Base-by-base conservation (phyloP, 225 moss, liverwort and hornwort species). In the Thuidium tamariscinum region DNA sequence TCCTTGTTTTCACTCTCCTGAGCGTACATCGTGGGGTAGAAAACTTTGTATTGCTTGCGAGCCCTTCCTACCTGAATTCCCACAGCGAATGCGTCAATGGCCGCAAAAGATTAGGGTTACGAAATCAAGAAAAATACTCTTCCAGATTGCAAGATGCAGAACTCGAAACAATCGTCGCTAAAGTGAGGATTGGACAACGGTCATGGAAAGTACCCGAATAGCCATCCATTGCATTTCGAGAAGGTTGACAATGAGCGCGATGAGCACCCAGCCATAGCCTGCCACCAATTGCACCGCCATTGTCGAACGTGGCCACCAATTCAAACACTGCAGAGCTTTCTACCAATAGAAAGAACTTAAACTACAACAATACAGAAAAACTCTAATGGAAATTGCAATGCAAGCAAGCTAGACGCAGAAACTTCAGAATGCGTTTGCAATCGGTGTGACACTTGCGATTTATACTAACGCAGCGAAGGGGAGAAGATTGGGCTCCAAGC, bases 21-120 rank as follows among this genome's bases (percentile, higher is more conserved):
- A 11, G 92, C 92, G 42, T 93, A 93, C 93, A 93, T 92, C 34
- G 84, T 56, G 17, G 92, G 93, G 49, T 93, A 89, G 6, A 2
- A 9, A 10, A 93, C 82, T 57, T 74, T 86, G 83, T 89, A 93
- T 44, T 65, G 86, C 88, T 9, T 66, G 84, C 93, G 93, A 48
- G 91, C 93, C 4, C 0, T 7, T 3, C 19, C 70, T 27, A 93
- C 91, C 91, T 93, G 89, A 29, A 75, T 46, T 44, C 44, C 79
- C 37, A 48, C 20, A 60, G n/a, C 54, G 59, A 80, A 60, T 8
- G 4, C 46, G 46, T 19, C 78, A 25, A n/a, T 15, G 20, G 4
- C 13, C 49, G 32, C 55, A 57, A 66, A 36, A 6, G 19, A 67
- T 49, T 63, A 70, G 63, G 49, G 6, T 39, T 32, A 17, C 41